Conservation (phyloP, 352 stramenopile genomes). For the Elongisporangium senticosum region DNA sequence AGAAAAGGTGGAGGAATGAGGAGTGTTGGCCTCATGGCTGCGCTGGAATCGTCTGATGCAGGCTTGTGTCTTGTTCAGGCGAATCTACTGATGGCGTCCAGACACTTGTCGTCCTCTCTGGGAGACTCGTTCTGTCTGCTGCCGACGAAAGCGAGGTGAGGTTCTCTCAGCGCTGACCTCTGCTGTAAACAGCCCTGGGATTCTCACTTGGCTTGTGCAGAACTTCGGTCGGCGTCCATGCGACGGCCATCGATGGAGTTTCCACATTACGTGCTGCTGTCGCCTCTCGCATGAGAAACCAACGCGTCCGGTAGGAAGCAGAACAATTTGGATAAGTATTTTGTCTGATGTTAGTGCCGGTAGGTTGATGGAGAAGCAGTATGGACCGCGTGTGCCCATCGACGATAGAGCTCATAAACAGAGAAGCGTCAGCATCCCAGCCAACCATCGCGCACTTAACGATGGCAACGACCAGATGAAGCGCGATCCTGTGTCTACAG, state of each 20-base stretch:
- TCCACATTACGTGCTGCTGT: slow-evolving; percentile 74
- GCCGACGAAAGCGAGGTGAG: slow-evolving; percentile 55
- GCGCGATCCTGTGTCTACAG: neutral
- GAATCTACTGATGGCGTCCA: slow-evolving; percentile 70
- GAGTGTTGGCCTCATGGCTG: neutral
- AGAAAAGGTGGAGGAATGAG: slow-evolving; percentile 37
- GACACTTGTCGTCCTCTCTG: slow-evolving; percentile 74
- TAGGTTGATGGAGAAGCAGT: slow-evolving; percentile 82
- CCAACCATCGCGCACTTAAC: neutral
- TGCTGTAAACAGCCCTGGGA: neutral
- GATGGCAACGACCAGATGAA: neutral
- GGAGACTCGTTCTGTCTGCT: slow-evolving; percentile 83
- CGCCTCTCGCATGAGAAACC: slow-evolving; percentile 79
- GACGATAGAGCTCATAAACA: slow-evolving; percentile 23
- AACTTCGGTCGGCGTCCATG: slow-evolving; percentile 44
- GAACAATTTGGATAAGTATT: neutral
- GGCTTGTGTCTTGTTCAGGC: neutral
- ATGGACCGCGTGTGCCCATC: slow-evolving; percentile 32
- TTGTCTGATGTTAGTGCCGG: neutral
- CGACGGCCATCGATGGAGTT: slow-evolving; percentile 63
- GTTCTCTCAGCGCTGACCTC: neutral
- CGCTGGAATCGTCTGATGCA: neutral
- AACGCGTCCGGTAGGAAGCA: slow-evolving; percentile 45
- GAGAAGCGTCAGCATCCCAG: slow-evolving; percentile 8
- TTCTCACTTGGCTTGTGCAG: slow-evolving; percentile 11